Conservation (phyloP, 164 flowering plant genomes). For the Aristolochia fimbriata region DNA sequence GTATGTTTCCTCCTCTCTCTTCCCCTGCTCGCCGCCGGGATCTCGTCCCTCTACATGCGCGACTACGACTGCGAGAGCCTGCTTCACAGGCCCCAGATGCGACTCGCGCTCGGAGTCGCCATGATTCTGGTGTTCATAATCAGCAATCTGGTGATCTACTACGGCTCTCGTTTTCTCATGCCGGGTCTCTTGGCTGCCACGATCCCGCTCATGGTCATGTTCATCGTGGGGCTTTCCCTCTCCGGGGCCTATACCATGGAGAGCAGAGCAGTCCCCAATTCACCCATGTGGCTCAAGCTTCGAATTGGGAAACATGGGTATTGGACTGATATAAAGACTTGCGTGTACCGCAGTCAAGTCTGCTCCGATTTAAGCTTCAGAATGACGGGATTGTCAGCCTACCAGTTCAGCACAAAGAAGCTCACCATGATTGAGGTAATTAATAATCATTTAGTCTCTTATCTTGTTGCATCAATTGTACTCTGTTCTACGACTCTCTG, state of each 20-base stretch:
- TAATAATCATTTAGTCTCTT: too few relatives aligned
- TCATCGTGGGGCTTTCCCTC: conserved; percentile 23
- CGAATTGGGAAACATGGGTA: conserved; percentile 8
- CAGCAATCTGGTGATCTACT: conserved; percentile 21
- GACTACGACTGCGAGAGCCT: conserved; percentile 30
- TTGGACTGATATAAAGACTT: conserved; percentile 29
- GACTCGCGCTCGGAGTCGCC: conserved; percentile 14
- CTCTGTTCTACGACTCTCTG: too few relatives aligned
- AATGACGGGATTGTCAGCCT: conserved; percentile 5
- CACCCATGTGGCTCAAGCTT: conserved; percentile 27
- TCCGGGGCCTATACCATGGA: conserved; percentile 24
- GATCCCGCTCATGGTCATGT: conserved; percentile 21
- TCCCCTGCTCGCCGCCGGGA: conserved; percentile 20
- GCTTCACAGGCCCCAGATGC: conserved; percentile 16
- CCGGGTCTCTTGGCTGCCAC: conserved; percentile 18
- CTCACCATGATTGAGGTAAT: conserved; percentile 26
- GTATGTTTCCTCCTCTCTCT: conserved; percentile 18
- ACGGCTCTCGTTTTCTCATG: conserved; percentile 7
- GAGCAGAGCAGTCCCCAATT: conserved; percentile 15
- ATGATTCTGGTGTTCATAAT: conserved; percentile 20
- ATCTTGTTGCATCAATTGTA: too few relatives aligned
- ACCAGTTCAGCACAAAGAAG: conserved; percentile 15
- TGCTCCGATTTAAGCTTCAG: conserved; percentile 22
- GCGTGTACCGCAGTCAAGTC: conserved; percentile 14
- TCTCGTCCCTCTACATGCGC: conserved; percentile 32